These are phyloP conservation scores for Dryadomyces quercus-mongolicae DNA, from an alignment of 2,329 filamentous ascomycete species.

Conservation along the genomic window DNA sequence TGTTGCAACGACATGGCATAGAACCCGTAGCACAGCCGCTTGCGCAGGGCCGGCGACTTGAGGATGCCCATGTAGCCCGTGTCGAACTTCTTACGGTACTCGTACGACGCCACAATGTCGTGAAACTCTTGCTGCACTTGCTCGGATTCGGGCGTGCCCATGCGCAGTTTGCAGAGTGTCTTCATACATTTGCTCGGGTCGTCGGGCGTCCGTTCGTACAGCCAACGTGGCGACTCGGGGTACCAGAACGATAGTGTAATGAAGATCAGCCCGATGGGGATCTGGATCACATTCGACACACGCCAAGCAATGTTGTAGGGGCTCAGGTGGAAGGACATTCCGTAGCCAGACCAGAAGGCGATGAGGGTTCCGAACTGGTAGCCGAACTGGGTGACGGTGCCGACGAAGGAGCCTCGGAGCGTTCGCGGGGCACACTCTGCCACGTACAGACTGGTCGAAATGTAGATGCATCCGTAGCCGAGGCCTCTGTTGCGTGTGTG, in stretches of 20 bases:
- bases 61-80: conserved; percentile 1
- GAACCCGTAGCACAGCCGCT: conserved; percentile 1
- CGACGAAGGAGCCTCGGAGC: conserved; percentile 3
- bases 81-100: conserved; percentile 1
- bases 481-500: not conserved
- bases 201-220: conserved; percentile 1
- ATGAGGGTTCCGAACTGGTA: conserved; percentile 30
- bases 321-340: conserved; percentile 3
- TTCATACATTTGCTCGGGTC: conserved; percentile 1
- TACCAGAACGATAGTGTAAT: conserved; percentile 3
- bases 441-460: conserved; percentile 1
- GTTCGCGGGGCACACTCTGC: conserved; percentile 3
- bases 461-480: conserved; percentile 5
- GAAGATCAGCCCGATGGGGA: conserved; percentile 1
- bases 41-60: not conserved
- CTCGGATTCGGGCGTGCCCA: conserved; percentile 1
- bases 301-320: conserved; percentile 5
- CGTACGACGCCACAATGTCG: not conserved
- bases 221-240: conserved; percentile 4
- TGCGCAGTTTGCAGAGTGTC: conserved; percentile 3
- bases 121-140: conserved; percentile 2
- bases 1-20: conserved; percentile 3
- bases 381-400: conserved; percentile 20
- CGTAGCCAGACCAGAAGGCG: conserved; percentile 30
- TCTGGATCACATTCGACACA: conserved; percentile 4